Evolutionary conservation across 148 eudicot species (phyloP).

Genomic region (Silene conica): DNA sequence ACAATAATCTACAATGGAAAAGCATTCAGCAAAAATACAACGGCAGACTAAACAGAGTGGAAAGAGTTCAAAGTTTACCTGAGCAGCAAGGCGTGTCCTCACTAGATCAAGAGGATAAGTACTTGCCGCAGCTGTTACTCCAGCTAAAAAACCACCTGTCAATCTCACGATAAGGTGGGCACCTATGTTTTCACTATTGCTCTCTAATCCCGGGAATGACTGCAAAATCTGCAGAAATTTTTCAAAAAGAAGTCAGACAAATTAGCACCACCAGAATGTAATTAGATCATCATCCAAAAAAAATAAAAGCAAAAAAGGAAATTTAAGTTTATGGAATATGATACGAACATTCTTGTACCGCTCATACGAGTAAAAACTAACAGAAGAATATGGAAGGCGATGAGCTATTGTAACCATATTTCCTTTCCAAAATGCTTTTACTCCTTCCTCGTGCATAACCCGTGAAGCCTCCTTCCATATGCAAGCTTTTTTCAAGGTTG

Average conservation of each 20-base stretch:
- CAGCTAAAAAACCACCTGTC: slow-evolving; percentile 82
- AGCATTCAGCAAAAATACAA: not conserved
- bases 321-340: slow-evolving; percentile 20
- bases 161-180: slow-evolving; percentile 60
- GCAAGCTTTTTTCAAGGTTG: slow-evolving; percentile 60
- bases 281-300: not conserved
- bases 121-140: slow-evolving; percentile 69
- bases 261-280: not conserved
- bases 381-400: slow-evolving; percentile 89
- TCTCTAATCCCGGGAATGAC: slow-evolving; percentile 47
- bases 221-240: slow-evolving; percentile 50
- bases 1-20: not conserved
- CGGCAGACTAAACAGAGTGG: not conserved
- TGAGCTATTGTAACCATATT: slow-evolving; percentile 91
- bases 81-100: slow-evolving; percentile 76
- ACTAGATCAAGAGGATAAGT: slow-evolving; percentile 75
- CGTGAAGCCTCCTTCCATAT: slow-evolving; percentile 82
- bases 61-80: slow-evolving; percentile 32
- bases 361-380: slow-evolving; percentile 86
- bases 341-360: slow-evolving; percentile 81
- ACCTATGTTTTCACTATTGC: slow-evolving; percentile 36
- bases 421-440: slow-evolving; percentile 94
- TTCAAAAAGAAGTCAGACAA: not conserved
- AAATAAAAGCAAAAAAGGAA: not conserved
- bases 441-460: slow-evolving; percentile 76